Conservation (phyloP, 306 rosid genomes). For the Crotalaria pallida region DNA sequence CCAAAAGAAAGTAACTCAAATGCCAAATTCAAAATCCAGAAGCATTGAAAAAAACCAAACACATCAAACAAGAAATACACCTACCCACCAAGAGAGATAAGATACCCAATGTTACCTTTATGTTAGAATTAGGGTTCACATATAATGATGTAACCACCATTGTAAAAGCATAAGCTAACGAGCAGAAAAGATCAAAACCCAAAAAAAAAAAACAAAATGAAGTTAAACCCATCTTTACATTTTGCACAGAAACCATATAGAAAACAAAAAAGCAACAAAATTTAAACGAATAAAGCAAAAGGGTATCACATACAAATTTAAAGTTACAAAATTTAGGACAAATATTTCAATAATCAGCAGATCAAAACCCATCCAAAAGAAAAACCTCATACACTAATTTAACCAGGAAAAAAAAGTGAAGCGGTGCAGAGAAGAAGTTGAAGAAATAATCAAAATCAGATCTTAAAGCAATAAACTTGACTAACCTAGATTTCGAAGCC, state of each 20-base stretch:
- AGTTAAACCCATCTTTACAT: slow-evolving; percentile 16
- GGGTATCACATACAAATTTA: background rate
- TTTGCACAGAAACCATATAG: background rate
- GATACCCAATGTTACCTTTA: background rate
- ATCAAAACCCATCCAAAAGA: slow-evolving; percentile 35
- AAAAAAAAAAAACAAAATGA: background rate
- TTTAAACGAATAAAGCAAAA: background rate
- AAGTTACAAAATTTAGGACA: background rate
- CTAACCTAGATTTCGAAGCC: slow-evolving; percentile 84
- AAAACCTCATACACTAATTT: slow-evolving; percentile 18
- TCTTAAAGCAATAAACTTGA: slow-evolving; percentile 28
- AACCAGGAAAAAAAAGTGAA: background rate
- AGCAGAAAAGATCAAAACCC: background rate
- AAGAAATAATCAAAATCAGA: slow-evolving; percentile 40
- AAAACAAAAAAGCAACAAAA: background rate
- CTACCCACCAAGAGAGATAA: background rate
- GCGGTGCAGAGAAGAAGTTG: background rate
- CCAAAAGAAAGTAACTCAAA: slow-evolving; percentile 9
- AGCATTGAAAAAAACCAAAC: slow-evolving; percentile 11
- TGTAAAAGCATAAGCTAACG: background rate
- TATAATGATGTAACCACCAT: slow-evolving; percentile 1
- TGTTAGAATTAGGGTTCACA: background rate
- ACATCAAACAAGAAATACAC: slow-evolving; percentile 21
- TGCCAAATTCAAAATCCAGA: slow-evolving; percentile 13
- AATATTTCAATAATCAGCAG: slow-evolving; percentile 21